phyloP scores from a whole-genome alignment of 805 yeast genomes.

The Helenozyma rhizophorensis region DNA sequence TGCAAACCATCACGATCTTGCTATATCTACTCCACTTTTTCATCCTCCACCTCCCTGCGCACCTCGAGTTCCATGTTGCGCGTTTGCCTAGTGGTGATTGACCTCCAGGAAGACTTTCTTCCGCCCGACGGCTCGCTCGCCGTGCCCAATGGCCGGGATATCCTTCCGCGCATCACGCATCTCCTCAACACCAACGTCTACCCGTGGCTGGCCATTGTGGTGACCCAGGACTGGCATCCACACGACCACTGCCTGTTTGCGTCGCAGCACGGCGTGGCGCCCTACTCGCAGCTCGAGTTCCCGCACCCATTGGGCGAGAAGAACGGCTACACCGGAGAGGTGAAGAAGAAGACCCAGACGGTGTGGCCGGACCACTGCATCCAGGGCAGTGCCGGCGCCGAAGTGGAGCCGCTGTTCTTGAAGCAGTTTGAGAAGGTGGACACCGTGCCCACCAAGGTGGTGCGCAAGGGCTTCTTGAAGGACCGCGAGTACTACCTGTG shows the following conservation, averaged over 20 bases:
- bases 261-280: conserved; percentile 48
- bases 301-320: conserved; percentile 42
- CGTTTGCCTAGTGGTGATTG: conserved; percentile 67
- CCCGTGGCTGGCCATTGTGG: conserved; percentile 61
- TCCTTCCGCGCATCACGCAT: conserved; percentile 49
- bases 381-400: conserved; percentile 64
- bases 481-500: conserved; percentile 88
- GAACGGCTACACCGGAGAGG: conserved; percentile 21
- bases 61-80: conserved; percentile 3
- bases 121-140: conserved; percentile 78
- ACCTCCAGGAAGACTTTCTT: conserved; percentile 82
- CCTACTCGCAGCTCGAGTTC: conserved; percentile 49
- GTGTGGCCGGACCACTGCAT: conserved; percentile 95
- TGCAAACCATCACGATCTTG: no score
- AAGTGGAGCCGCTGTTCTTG: conserved; percentile 49
- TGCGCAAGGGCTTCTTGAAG: conserved; percentile 65
- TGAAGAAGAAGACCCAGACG: conserved; percentile 33
- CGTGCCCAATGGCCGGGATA: conserved; percentile 56
- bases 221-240: conserved; percentile 92
- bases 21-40: no score
- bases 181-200: conserved; percentile 35
- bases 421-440: conserved; percentile 30
- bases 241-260: conserved; percentile 78
- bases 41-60: no score
- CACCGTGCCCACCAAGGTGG: conserved; percentile 34